phyloP scores from a whole-genome alignment of 1,284 basidiomycete genomes.

The Prillingera fragicola region DNA sequence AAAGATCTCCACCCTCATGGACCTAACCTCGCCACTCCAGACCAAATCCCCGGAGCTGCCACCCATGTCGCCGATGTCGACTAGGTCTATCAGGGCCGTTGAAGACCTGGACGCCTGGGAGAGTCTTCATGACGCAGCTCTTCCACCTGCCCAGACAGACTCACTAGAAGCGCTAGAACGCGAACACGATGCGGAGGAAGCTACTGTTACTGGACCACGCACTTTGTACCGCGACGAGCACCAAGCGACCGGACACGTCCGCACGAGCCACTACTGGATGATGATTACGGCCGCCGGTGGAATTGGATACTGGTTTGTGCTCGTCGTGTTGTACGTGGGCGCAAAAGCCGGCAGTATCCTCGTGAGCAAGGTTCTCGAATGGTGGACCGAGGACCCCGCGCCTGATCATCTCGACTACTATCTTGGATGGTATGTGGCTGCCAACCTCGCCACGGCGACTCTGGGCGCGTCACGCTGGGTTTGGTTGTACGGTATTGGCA shows the following conservation, averaged over 20 bases:
- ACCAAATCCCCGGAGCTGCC: conserved; percentile 4
- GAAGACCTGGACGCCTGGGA: too few species aligned
- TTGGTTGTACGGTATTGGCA: conserved; percentile 44
- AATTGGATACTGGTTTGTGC: conserved; percentile 41
- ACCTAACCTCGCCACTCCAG: conserved; percentile 8
- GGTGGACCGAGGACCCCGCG: conserved; percentile 38
- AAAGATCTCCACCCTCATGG: conserved; percentile 9
- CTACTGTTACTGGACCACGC: neutral
- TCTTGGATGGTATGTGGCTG: conserved; percentile 27
- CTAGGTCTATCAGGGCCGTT: too few species aligned
- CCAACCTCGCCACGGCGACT: conserved; percentile 18
- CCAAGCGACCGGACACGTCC: conserved; percentile 54
- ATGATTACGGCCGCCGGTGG: conserved; percentile 44
- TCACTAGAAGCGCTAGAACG: too few species aligned
- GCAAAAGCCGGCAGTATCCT: conserved; percentile 24
- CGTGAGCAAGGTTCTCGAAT: conserved; percentile 24
- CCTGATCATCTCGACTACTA: conserved; percentile 30
- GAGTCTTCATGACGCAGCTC: too few species aligned
- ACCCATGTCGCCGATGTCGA: too few species aligned
- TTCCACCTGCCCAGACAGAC: too few species aligned
- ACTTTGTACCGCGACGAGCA: conserved; percentile 65
- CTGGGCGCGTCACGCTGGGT: conserved; percentile 37
- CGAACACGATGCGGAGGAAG: neutral
- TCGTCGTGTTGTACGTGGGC: conserved; percentile 27
- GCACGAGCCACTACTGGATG: conserved; percentile 33